Conservation (phyloP, 2,329 filamentous ascomycete species). For the Colletotrichum gigasporum region DNA sequence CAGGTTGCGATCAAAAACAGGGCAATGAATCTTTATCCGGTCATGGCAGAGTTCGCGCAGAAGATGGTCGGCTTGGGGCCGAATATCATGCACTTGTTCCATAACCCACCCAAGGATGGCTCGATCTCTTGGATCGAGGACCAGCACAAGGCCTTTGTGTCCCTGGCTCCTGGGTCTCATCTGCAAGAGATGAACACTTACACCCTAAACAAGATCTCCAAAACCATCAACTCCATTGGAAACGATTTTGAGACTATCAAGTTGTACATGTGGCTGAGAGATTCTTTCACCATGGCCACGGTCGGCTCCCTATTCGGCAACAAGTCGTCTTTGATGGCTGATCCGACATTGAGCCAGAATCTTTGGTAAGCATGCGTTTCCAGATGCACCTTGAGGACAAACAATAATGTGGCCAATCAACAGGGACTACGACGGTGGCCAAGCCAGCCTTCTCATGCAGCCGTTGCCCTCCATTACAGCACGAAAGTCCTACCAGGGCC, state of each 20-base stretch:
- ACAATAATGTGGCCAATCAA: not conserved
- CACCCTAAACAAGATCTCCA: conserved; percentile 45
- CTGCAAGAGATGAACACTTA: conserved; percentile 27
- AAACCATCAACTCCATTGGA: conserved; percentile 37
- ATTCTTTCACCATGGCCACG: conserved; percentile 48
- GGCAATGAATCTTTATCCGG: conserved; percentile 53
- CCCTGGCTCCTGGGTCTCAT: not conserved
- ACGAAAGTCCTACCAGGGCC: conserved; percentile 36
- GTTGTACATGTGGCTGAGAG: conserved; percentile 47
- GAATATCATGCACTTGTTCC: conserved; percentile 47
- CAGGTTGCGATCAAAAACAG: conserved; percentile 51
- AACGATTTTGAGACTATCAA: not conserved
- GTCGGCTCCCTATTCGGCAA: conserved; percentile 52
- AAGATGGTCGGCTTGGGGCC: conserved; percentile 48
- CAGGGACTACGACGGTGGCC: conserved; percentile 13
- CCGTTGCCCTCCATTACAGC: conserved; percentile 25
- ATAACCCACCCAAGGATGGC: conserved; percentile 42
- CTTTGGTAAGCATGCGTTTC: not conserved
- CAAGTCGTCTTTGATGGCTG: conserved; percentile 48
- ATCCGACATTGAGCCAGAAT: conserved; percentile 30
- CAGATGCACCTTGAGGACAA: no score
- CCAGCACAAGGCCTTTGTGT: not conserved
- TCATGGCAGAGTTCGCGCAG: conserved; percentile 48
- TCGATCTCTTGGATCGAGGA: conserved; percentile 37
- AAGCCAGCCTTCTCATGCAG: conserved; percentile 9